Base-by-base conservation (phyloP, 2,329 filamentous ascomycete species). In the Endocalyx cinctus region DNA sequence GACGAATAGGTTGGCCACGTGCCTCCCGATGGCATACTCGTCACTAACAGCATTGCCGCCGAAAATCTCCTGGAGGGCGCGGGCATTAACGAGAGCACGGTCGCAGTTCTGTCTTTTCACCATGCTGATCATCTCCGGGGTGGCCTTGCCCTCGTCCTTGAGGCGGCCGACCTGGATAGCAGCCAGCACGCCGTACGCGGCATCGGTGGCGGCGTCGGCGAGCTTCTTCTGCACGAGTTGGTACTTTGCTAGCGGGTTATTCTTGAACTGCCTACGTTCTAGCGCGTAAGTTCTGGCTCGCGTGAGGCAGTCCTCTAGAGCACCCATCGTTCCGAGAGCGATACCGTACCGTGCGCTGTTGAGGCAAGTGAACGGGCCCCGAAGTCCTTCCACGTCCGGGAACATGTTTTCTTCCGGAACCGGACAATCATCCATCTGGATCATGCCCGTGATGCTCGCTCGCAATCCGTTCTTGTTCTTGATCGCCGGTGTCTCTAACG, bases 81-180 rank as follows among this genome's bases (percentile, higher is more conserved):
- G 74, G 14, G 88, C 80, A 46, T 90, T 88, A 18, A 76, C 67
- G 51, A 98, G 67, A 12, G 92, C 92, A 33, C 82, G 72, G 63
- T 98, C 92, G 62, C 92, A 98, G 63, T 98, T 98, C 67, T 97
- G 89, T 47, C 92, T 74, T 75, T 98, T 98, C 57, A 97, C 81
- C 86, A 98, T 77, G 58, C 77, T 81, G 52, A 98, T 94, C 90
- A 97, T 97, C 68, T 98, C 92, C 6, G 92, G 89, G 3, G 84
- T 81, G 16, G 77, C 79, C 61, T 87, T 86, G 43, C 89, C 89
- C 57, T 87, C 80, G 51, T 97, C 90, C 74, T 96, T 97, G 37
- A 97, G 76, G 41, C 90, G 73, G 33, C 88, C 89, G 22, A 97
- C 90, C 63, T 98, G 92, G 37, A 87, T 79, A 6, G 87, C 83